Evolutionary conservation across 106 monocot genomes (phyloP), one percentile per base, ranked within the genome.

Genomic region (Acorus gramineus): DNA sequence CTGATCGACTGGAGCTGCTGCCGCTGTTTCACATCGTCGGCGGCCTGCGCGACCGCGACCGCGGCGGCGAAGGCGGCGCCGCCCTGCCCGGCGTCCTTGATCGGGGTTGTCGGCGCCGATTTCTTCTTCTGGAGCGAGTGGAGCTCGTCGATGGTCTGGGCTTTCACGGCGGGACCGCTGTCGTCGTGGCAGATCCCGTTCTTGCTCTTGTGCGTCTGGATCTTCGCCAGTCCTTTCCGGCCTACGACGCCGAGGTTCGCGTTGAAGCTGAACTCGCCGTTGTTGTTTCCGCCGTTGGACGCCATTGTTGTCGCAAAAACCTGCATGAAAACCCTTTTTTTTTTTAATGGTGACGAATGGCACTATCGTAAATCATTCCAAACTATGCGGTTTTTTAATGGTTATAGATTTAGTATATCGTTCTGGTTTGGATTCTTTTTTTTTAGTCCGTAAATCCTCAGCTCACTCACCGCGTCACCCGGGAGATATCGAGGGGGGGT

Each of bases 1-100:
- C 95, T 98, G 72, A 99, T 99, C 56, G 98, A 99, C 52, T 89
- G 92, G 48, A 99, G 98, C 77, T 99, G 98, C 61, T 86, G 88
- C 64, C 74, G 73, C 3, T 86, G 89, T 7, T 92, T 78, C 7
- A 92, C 85, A 47, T 95, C 94, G 53, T 92, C 98, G 59, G 91
- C 76, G 71, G 84, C 28, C 28, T 28, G 28, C 28, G 28, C 28
- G 28, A 28, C 28, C 28, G 28, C 28, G 28, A 28, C 28, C 28
- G 28, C 66, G 59, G 73, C 12, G 49, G 85, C 50, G 76, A 74
- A 70, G 47, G 79, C 68, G 52, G 83, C 66, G 14, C 54, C 47
- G 13, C 61, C 62, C 10, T 55, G 50, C 60, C 52, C 68, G 8
- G 47, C 9, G n/a, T 79, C 84, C 61, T 87, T 91, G 76, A 80